Evolutionary conservation across 140 eudicot genomes (phyloP).

Genomic region (Ambrosia hybrid): DNA sequence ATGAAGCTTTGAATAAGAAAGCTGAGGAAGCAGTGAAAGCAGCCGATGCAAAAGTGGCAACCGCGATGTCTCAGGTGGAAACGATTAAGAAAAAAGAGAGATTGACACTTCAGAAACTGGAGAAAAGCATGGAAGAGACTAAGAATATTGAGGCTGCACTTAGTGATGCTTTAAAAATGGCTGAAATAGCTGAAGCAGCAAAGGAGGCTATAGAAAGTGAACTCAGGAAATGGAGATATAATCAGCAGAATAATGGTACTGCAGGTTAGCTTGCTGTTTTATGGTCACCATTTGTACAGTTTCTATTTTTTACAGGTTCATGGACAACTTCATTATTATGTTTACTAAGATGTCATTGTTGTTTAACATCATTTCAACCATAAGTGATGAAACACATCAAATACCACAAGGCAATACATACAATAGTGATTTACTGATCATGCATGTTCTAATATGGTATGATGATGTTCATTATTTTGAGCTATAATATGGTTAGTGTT

Average conservation of each 20-base stretch:
- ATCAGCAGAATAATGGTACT: constrained; percentile 34
- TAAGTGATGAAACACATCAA: no score
- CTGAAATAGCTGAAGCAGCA: constrained; percentile 76
- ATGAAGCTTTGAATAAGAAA: constrained; percentile 55
- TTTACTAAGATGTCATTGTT: no score
- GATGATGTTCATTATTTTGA: no score
- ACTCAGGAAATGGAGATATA: constrained; percentile 46
- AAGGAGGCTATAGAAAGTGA: constrained; percentile 58
- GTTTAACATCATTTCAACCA: no score
- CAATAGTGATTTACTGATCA: no score
- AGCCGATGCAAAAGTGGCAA: constrained; percentile 70
- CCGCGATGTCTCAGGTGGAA: constrained; percentile 64
- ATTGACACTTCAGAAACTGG: constrained; percentile 41
- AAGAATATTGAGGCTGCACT: constrained; percentile 50
- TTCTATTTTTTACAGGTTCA: no score
- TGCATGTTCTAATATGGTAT: no score
- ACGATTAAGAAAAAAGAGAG: constrained; percentile 49
- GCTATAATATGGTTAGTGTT: no score
- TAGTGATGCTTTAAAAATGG: constrained; percentile 61
- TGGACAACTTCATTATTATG: no score
- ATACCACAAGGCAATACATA: no score
- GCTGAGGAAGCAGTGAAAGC: constrained; percentile 37
- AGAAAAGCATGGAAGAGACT: constrained; percentile 41
- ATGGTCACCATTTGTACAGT: background rate
- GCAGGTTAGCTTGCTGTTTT: background rate